phyloP scores from a whole-genome alignment of 768 basidiomycete species.

The Macrocybe gigantea region DNA sequence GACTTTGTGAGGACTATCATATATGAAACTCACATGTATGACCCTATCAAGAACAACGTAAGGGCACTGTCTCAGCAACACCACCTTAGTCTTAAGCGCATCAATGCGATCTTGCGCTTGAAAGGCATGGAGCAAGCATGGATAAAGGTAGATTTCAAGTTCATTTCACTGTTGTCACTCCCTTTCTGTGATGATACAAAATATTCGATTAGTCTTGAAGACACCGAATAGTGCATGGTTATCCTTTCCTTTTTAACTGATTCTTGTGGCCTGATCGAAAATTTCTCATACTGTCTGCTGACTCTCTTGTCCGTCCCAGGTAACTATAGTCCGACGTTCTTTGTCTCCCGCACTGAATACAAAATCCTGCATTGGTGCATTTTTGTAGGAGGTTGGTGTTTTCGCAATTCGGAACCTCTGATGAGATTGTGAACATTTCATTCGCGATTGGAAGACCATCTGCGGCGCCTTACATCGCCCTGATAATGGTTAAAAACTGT shows the following conservation, averaged over 20 bases:
- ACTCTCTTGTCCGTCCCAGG: constrained; percentile 12
- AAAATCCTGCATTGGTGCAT: background rate
- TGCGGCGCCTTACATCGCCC: constrained; percentile 60
- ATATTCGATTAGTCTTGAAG: constrained; percentile 95
- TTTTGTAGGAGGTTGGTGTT: constrained; percentile 33
- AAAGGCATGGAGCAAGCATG: constrained; percentile 72
- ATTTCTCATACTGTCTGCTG: constrained; percentile 1
- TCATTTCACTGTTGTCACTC: constrained; percentile 8
- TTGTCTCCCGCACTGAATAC: constrained; percentile 10
- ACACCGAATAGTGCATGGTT: constrained; percentile 58
- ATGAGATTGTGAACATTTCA: constrained; percentile 53
- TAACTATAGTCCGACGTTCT: constrained; percentile 7
- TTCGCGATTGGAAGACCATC: constrained; percentile 64
- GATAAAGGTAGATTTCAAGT: constrained; percentile 54
- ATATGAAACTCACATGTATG: constrained; percentile 53
- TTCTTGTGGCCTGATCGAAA: background rate
- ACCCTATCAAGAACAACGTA: constrained; percentile 51
- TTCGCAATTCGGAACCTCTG: constrained; percentile 16
- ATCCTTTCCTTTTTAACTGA: constrained; percentile 25
- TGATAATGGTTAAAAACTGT: constrained; percentile 44
- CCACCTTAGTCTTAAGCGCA: constrained; percentile 68
- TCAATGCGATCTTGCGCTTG: constrained; percentile 78
- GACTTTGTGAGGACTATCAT: constrained; percentile 51
- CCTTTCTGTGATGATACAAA: constrained; percentile 41
- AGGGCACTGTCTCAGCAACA: constrained; percentile 56